Conservation (phyloP, 2,329 filamentous ascomycete genomes). For the Trichoderma sp. region DNA sequence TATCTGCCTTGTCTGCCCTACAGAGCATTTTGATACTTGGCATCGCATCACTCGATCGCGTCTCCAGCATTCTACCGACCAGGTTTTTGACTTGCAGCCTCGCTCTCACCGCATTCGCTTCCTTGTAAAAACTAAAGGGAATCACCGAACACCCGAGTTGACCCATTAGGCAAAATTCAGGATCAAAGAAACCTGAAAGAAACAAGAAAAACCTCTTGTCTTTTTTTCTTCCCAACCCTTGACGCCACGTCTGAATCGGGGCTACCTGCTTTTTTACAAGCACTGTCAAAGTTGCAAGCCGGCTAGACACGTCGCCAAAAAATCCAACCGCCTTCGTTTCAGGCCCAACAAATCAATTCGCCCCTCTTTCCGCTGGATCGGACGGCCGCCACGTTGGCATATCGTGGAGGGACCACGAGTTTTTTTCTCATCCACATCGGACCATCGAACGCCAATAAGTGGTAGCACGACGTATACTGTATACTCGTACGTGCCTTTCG, state of each 20-base stretch:
- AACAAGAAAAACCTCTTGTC: neutral
- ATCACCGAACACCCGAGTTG: neutral
- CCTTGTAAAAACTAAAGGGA: neutral
- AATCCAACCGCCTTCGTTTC: constrained; percentile 14
- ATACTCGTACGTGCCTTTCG: neutral
- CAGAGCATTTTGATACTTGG: neutral
- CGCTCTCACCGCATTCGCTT: constrained; percentile 4
- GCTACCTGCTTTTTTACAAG: neutral
- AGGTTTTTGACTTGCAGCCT: neutral
- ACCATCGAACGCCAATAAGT: neutral
- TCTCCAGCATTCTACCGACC: neutral
- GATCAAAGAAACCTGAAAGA: neutral
- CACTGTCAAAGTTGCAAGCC: neutral
- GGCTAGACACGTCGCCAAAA: constrained; percentile 11
- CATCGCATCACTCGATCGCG: constrained; percentile 3
- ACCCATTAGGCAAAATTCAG: neutral
- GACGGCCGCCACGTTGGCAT: constrained; percentile 20
- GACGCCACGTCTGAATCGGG: constrained; percentile 16
- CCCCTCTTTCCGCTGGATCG: constrained; percentile 22
- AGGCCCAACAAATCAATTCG: neutral
- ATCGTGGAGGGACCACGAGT: constrained; percentile 10
- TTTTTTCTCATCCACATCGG: neutral
- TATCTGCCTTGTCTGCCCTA: neutral
- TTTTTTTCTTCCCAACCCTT: neutral
- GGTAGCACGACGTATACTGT: neutral